These are phyloP conservation scores for Bimuria novae-zelandiae DNA, from an alignment of 2,329 filamentous ascomycete genomes.

Conservation along the genomic window DNA sequence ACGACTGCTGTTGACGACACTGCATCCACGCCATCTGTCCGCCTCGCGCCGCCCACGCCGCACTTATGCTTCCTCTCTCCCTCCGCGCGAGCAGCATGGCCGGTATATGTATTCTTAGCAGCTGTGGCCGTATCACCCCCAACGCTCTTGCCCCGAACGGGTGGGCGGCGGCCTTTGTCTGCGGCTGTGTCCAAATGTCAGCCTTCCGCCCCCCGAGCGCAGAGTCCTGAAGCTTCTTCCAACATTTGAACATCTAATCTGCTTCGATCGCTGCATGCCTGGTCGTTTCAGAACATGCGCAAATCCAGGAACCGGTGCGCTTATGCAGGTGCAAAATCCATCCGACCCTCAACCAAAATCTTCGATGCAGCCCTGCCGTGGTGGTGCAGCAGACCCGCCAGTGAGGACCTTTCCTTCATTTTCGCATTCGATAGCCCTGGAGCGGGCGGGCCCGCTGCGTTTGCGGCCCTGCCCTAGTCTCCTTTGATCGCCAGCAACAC, in stretches of 20 bases:
- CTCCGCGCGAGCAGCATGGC: conserved; percentile 15
- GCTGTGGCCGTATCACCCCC: conserved; percentile 39
- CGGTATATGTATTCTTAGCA: conserved; percentile 42
- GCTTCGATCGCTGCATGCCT: conserved; percentile 8
- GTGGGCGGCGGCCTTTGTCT: conserved; percentile 27
- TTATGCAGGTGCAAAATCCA: conserved; percentile 14
- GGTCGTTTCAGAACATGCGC: conserved; percentile 2
- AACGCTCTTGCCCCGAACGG: conserved; percentile 28
- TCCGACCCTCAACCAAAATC: background rate
- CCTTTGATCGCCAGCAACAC: conserved; percentile 6
- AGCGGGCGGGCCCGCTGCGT: conserved; percentile 13
- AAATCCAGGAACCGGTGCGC: conserved; percentile 10
- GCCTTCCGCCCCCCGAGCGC: conserved; percentile 29
- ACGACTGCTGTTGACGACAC: background rate
- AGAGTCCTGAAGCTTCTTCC: too few species aligned
- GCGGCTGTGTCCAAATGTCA: conserved; percentile 42
- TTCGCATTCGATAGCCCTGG: conserved; percentile 20
- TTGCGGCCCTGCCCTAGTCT: conserved; percentile 19
- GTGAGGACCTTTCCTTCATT: conserved; percentile 16
- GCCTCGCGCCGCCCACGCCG: background rate
- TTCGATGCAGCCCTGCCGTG: conserved; percentile 3
- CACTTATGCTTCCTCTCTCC: background rate
- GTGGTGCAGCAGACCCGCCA: conserved; percentile 10
- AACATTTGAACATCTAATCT: conserved; percentile 12
- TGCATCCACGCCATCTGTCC: background rate